Conservation (phyloP, 441 rosid species). For the Pelargonium fulgidum region DNA sequence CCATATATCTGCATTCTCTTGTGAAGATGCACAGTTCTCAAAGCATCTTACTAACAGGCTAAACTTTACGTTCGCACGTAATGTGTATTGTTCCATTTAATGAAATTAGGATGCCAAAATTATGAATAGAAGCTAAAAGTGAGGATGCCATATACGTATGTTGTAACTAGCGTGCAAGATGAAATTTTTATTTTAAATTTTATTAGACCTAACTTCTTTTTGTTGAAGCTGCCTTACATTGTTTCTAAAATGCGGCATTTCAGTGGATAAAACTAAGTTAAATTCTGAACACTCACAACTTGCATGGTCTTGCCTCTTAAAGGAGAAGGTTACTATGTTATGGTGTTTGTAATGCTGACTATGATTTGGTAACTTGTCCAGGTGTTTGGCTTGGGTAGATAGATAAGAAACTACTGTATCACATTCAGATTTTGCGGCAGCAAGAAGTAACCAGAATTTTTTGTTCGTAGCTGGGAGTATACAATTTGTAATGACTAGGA, state of each 20-base stretch:
- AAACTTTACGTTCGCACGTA: too few species aligned
- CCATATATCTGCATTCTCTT: too few species aligned
- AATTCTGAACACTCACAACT: neutral
- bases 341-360: neutral
- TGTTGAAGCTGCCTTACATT: neutral
- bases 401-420: neutral
- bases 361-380: neutral
- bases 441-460: constrained; percentile 2
- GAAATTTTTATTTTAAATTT: too few species aligned
- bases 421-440: constrained; percentile 2
- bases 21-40: too few species aligned
- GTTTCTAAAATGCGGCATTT: neutral
- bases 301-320: neutral
- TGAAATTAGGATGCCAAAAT: too few species aligned
- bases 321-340: neutral
- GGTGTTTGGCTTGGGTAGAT: neutral
- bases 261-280: neutral
- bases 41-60: too few species aligned
- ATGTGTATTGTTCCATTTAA: too few species aligned
- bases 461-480: neutral
- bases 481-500: constrained; percentile 4
- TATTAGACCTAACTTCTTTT: too few species aligned
- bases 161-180: too few species aligned
- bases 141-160: too few species aligned
- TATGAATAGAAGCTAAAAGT: too few species aligned